Percentiles rank a stretch among this genome's conserved stretches.
These are phyloP conservation scores for Sporothrix brunneoviolacea DNA, from an alignment of 2,329 filamentous ascomycete species.

Conservation along the genomic window DNA sequence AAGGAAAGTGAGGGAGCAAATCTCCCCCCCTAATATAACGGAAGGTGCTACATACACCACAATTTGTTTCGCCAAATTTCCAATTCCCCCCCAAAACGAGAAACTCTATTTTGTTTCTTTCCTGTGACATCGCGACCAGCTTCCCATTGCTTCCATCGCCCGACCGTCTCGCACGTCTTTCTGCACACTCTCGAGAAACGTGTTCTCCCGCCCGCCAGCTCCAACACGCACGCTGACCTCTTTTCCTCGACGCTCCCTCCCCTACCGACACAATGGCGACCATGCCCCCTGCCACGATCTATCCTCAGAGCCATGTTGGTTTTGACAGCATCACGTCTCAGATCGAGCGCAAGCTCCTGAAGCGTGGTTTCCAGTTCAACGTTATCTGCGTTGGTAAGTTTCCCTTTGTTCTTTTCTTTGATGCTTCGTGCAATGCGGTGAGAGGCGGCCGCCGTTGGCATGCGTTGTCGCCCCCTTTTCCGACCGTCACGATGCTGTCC, in stretches of 20 bases:
- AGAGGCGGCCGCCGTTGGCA: not conserved
- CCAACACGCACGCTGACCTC: not conserved
- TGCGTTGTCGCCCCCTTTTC: not conserved
- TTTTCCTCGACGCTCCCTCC: not conserved
- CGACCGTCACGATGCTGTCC: not conserved
- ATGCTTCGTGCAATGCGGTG: not conserved
- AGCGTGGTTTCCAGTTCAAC: constrained; percentile 99
- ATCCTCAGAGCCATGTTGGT: constrained; percentile 96
- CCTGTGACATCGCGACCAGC: constrained; percentile 13
- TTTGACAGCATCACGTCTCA: constrained; percentile 99
- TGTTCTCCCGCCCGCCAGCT: not conserved
- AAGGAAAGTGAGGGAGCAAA: constrained; percentile 9
- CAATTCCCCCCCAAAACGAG: constrained; percentile 9
- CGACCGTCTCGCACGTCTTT: not conserved
- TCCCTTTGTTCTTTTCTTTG: not conserved
- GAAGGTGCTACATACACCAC: constrained; percentile 13
- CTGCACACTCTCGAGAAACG: not conserved
- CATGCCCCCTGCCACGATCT: constrained; percentile 67
- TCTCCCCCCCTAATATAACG: constrained; percentile 14
- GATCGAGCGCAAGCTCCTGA: constrained; percentile 98
- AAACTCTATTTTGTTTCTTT: constrained; percentile 12
- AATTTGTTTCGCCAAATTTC: constrained; percentile 16
- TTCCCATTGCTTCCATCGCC: not conserved
- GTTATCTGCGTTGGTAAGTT: constrained; percentile 88
- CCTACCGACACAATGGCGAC: constrained; percentile 39